A percentile compares a stretch with the other conserved stretches of the same genome.
phyloP scores from a whole-genome alignment of 2,329 filamentous ascomycete genomes.

The Pseudonectria buxi region DNA sequence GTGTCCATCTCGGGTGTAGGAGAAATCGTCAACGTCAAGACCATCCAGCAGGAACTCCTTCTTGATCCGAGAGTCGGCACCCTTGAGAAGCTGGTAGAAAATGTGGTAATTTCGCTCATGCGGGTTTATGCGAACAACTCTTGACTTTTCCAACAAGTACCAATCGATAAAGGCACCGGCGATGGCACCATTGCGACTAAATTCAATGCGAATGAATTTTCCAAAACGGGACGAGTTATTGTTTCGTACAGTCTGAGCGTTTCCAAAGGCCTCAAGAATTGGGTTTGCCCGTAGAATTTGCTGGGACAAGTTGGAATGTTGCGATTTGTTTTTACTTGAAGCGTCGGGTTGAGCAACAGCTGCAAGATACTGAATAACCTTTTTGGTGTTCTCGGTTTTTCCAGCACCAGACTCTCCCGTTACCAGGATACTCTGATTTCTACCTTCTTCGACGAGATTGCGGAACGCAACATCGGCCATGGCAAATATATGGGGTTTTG shows the following conservation, averaged over 20 bases:
- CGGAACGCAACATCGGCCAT: conserved; percentile 96
- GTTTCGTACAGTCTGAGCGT: conserved; percentile 94
- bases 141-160: conserved; percentile 97
- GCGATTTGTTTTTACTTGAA: conserved; percentile 51
- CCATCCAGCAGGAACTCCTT: conserved; percentile 69
- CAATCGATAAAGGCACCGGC: conserved; percentile 96
- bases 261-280: conserved; percentile 95
- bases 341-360: conserved; percentile 85
- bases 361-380: conserved; percentile 97
- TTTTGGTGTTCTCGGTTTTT: conserved; percentile 99
- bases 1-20: conserved; percentile 86
- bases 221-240: conserved; percentile 98
- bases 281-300: conserved; percentile 95
- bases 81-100: conserved; percentile 91
- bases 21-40: conserved; percentile 76
- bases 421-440: conserved; percentile 95
- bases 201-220: conserved; percentile 98
- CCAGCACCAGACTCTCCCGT: conserved; percentile 97
- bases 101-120: conserved; percentile 95
- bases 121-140: conserved; percentile 80
- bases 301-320: conserved; percentile 81
- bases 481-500: conserved; percentile 93
- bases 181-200: conserved; percentile 80
- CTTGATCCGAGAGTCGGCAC: conserved; percentile 67
- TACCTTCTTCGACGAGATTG: conserved; percentile 87